Evolutionary conservation across 2,329 filamentous ascomycete genomes (phyloP), one percentile per base, ranked within the genome.

Genomic region (Nemania serpens): DNA sequence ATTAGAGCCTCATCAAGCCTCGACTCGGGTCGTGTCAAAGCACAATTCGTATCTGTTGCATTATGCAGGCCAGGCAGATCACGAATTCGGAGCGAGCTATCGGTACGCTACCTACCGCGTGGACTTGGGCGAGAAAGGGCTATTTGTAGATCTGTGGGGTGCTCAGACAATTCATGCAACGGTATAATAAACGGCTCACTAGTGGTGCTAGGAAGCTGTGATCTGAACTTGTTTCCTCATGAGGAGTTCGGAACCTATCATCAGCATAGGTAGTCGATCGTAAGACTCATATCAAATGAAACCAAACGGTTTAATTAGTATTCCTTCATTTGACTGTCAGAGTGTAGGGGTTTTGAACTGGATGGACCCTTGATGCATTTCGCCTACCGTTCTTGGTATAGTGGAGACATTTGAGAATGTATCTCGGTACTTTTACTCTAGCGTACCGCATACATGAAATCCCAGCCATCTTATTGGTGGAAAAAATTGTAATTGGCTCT

Each of bases 141-240:
- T 34, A 54, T 57, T 54, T 45, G 58, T 42, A 63, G 61, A 63
- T 63, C 53, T 52, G 57, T 57, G 61, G 61, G 55, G 25, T 29
- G 25, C 25, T 29, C 4, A 29, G 25, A 29, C 25, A 29, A 7
- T 29, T 29, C 25, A 29, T 4, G 25, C 7, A n/a, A 29, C 25
- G 7, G 3, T 29, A 29, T 29, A 29, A 29, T 7, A 29, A 29
- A 29, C 25, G 59, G 34, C 11, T 3, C 36, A 39, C 15, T 29
- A 7, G 25, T 29, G 25, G 25, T 29, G 25, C 25, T 29, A 29
- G 25, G 7, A 29, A 29, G 25, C 25, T 29, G 25, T 29, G 25
- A 29, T 29, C 25, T 7, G 7, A 7, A 29, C 4, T 7, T 29
- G 25, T 29, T 29, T 29, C 25, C 25, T 29, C 25, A 29, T 29